These are phyloP conservation scores for Malus sieversii DNA, from an alignment of 306 rosid genomes.

Conservation along the genomic window DNA sequence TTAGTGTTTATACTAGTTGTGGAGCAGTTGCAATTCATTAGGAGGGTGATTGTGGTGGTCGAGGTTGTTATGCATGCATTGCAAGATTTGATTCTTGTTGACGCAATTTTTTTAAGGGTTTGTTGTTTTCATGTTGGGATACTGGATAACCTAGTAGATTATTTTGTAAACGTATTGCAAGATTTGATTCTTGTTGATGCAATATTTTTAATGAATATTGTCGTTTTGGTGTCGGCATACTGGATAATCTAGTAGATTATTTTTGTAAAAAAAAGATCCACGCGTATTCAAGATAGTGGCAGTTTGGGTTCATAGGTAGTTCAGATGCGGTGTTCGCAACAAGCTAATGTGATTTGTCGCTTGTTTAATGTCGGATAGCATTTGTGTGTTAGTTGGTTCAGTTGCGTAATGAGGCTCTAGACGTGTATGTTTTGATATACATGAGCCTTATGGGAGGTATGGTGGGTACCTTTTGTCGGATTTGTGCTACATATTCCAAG, in stretches of 20 bases:
- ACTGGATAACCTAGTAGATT: slow-evolving; percentile 2
- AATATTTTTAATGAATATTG: slow-evolving; percentile 1
- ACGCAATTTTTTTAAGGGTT: not conserved
- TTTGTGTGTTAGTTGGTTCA: not conserved
- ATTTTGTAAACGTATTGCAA: not conserved
- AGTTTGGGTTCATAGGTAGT: not conserved
- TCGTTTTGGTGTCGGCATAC: slow-evolving; percentile 6
- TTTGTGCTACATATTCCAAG: not conserved
- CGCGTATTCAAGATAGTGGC: slow-evolving; percentile 5
- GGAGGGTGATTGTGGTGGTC: not conserved
- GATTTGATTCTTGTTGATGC: slow-evolving; percentile 5
- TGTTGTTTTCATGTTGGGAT: slow-evolving; percentile 9
- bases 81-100: slow-evolving; percentile 6
- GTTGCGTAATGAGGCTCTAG: not conserved
- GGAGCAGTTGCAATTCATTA: slow-evolving; percentile 11
- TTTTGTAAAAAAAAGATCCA: not conserved
- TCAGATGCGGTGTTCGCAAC: not conserved
- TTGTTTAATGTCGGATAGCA: slow-evolving; percentile 1
- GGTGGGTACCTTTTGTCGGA: slow-evolving; percentile 7
- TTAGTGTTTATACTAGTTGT: slow-evolving; percentile 9
- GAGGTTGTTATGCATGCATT: slow-evolving; percentile 22
- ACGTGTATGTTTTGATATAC: not conserved
- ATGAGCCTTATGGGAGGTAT: not conserved
- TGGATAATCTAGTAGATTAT: not conserved
- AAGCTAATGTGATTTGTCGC: not conserved